These are phyloP conservation scores for Suillus cothurnatus DNA, from an alignment of 768 basidiomycete genomes.

Conservation along the genomic window DNA sequence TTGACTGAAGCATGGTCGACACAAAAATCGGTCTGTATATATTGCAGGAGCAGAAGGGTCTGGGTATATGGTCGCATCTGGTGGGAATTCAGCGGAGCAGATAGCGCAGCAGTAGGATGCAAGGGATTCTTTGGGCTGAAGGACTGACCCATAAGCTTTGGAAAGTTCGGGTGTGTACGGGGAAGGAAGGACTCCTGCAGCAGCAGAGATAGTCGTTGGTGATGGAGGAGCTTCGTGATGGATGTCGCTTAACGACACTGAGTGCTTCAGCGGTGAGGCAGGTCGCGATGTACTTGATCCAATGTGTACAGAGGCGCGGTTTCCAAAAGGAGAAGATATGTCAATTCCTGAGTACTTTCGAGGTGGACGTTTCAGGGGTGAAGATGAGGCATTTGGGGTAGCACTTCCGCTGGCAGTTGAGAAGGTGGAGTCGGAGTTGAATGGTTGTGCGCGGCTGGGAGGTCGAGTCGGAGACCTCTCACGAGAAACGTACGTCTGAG, in stretches of 20 bases:
- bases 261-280: constrained; percentile 58
- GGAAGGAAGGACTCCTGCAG: constrained; percentile 63
- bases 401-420: constrained; percentile 2
- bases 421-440: constrained; percentile 11
- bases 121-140: constrained; percentile 79
- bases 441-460: constrained; percentile 19
- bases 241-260: constrained; percentile 13
- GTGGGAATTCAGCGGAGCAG: constrained; percentile 67
- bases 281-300: constrained; percentile 54
- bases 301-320: constrained; percentile 60
- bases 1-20: constrained; percentile 69
- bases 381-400: constrained; percentile 18
- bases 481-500: constrained; percentile 70
- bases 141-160: constrained; percentile 83
- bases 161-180: constrained; percentile 64
- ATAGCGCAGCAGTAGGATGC: constrained; percentile 66
- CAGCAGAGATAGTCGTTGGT: constrained; percentile 50
- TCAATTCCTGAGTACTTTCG: constrained; percentile 42
- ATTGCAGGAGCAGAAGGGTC: constrained; percentile 45
- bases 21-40: constrained; percentile 59
- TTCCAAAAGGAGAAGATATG: constrained; percentile 39
- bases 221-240: constrained; percentile 23
- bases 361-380: constrained; percentile 48
- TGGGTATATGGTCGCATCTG: constrained; percentile 86
- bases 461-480: constrained; percentile 49